These are phyloP conservation scores for Leccinum truebloodii DNA, from an alignment of 768 basidiomycete species.

Conservation along the genomic window DNA sequence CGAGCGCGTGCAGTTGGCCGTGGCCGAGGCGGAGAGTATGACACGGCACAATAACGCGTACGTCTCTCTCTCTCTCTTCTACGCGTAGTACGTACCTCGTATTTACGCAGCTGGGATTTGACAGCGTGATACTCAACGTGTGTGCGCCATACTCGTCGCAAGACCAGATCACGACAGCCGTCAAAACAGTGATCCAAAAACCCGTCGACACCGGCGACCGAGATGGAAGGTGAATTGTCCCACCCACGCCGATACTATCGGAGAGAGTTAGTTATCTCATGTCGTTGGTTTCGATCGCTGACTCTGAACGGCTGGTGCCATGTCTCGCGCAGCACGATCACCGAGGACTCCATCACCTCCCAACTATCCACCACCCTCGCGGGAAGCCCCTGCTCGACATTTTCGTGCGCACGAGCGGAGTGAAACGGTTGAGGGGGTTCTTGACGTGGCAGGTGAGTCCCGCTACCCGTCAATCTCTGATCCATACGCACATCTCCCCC, in stretches of 20 bases:
- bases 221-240: slow-evolving; percentile 27
- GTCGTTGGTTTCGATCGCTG: not conserved
- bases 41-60: slow-evolving; percentile 76
- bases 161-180: slow-evolving; percentile 87
- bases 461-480: not conserved
- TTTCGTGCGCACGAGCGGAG: slow-evolving; percentile 89
- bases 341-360: slow-evolving; percentile 65
- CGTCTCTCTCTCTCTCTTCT: not conserved
- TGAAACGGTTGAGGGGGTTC: slow-evolving; percentile 63
- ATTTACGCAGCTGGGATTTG: not conserved
- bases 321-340: slow-evolving; percentile 44
- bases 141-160: slow-evolving; percentile 91
- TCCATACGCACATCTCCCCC: not conserved
- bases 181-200: slow-evolving; percentile 40
- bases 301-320: too few relatives aligned
- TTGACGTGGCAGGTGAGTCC: slow-evolving; percentile 90
- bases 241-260: too few relatives aligned
- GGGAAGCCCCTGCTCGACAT: slow-evolving; percentile 85
- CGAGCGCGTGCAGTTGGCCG: slow-evolving; percentile 64
- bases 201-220: slow-evolving; percentile 34
- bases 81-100: not conserved
- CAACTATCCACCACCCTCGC: slow-evolving; percentile 65
- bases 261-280: slow-evolving; percentile 6
- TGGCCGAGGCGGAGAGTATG: slow-evolving; percentile 69
- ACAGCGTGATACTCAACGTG: slow-evolving; percentile 84